Evolutionary conservation across 768 basidiomycete species (phyloP), one percentile per base, ranked within the genome.

Genomic region (Panaeolus cyanescens): DNA sequence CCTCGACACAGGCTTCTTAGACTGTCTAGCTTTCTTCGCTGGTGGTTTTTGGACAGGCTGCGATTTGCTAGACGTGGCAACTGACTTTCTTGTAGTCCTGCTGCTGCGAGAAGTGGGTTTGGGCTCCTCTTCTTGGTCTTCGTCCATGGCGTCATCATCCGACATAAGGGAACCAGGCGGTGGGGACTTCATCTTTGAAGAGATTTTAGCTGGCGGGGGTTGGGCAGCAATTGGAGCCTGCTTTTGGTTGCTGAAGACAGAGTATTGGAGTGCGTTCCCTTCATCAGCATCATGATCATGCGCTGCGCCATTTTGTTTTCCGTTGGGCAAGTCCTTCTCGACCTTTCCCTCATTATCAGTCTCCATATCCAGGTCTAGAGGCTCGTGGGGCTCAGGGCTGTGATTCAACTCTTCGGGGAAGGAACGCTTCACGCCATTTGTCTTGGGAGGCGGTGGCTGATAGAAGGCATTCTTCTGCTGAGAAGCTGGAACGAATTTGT

Each of bases 391-490:
- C 45, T 70, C 70, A 32, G 65, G 69, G 56, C 66, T 66, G 40
- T 45, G 62, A 30, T 33, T 64, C 17, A 53, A 53, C 22, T 61
- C 67, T 15, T 66, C 71, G 32, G 67, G 75, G 57, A 74, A 75
- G 0, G 69, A 64, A 12, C 71, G 70, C 61, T 78, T 78, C n/a
- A 70, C 67, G 6, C 74, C 75, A 58, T 75, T 76, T 17, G 64
- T 65, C 62, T 67, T 70, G 1, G 70, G 58, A 10, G 72, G 64
- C 3, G 85, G 81, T 0, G 86, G 88, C 34, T 81, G 78, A 67
- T 85, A 91, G 69, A 91, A 91, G 4, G 90, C 90, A 63, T 91
- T 91, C 22, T 77, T 79, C 8, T 81, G 79, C 32, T 76, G 77
- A 55, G 80, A 81, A 1, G 89, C 87, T 1, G 81, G 79, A 6